phyloP scores from a whole-genome alignment of 192 early-diverging fungal genomes.

The Coemansia umbellata region DNA sequence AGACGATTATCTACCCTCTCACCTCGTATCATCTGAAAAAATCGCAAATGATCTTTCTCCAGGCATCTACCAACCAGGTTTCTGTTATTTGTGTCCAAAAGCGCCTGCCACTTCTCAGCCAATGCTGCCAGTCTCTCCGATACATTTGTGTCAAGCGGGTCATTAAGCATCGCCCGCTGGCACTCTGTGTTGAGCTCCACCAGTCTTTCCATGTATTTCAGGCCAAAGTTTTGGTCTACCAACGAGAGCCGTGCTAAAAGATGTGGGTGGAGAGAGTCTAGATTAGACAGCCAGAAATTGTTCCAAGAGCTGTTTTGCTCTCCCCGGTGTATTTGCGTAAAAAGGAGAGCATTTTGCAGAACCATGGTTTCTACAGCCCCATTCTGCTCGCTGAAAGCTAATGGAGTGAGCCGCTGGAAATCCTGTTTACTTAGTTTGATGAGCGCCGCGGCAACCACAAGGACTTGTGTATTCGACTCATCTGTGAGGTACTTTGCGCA shows the following conservation, averaged over 20 bases:
- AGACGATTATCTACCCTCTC: not conserved
- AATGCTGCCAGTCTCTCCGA: not conserved
- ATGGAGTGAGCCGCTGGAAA: too few relatives aligned
- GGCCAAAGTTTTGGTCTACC: not conserved
- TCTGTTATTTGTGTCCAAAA: not conserved
- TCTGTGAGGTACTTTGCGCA: not conserved
- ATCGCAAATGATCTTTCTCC: not conserved
- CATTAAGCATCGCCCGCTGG: constrained; percentile 25
- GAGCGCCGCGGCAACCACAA: too few relatives aligned
- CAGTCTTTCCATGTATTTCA: constrained; percentile 3
- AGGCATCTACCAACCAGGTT: not conserved
- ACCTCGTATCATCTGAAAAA: not conserved
- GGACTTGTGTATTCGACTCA: not conserved
- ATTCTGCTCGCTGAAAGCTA: not conserved
- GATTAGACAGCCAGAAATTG: too few relatives aligned
- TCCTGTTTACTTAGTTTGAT: too few relatives aligned
- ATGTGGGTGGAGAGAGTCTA: too few relatives aligned
- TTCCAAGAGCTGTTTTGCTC: not conserved
- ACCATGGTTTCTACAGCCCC: not conserved
- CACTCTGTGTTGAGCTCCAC: constrained; percentile 9
- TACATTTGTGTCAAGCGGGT: not conserved
- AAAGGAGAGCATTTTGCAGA: not conserved
- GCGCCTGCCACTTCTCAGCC: constrained; percentile 12
- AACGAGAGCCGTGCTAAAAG: too few relatives aligned
- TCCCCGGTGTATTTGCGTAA: not conserved